These are phyloP conservation scores for Ceratobasidium sp. DNA, from an alignment of 1,284 basidiomycete genomes.

Conservation along the genomic window DNA sequence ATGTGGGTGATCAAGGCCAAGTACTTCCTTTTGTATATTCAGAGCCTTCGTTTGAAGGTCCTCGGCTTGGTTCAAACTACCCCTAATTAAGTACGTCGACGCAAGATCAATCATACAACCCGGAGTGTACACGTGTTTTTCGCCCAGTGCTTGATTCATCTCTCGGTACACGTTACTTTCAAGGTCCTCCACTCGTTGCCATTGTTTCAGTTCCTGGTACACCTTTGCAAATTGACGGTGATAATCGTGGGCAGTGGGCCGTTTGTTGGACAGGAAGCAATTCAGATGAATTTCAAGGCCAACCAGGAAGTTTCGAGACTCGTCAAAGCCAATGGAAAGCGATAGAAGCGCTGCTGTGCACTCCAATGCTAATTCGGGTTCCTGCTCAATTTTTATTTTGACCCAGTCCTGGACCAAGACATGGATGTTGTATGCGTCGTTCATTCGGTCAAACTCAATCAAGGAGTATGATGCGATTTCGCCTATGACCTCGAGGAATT, in stretches of 20 bases:
- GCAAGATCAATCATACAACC: not conserved
- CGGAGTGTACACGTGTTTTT: too few species aligned
- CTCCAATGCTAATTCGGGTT: not conserved
- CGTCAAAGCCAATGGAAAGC: not conserved
- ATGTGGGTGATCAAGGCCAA: too few species aligned
- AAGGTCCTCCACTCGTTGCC: too few species aligned
- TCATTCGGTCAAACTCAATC: not conserved
- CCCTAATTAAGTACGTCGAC: not conserved
- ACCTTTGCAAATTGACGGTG: too few species aligned
- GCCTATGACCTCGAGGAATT: not conserved
- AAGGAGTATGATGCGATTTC: conserved; percentile 1
- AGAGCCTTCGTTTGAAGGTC: not conserved
- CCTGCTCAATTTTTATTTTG: not conserved
- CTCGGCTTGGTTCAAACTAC: not conserved
- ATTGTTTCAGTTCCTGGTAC: too few species aligned
- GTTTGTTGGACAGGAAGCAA: not conserved
- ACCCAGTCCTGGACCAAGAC: conserved; percentile 17
- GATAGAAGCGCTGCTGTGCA: not conserved
- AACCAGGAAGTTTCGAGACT: not conserved
- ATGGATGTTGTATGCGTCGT: not conserved
- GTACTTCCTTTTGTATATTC: not conserved
- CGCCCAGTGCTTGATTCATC: too few species aligned
- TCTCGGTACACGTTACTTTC: too few species aligned
- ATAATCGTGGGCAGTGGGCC: too few species aligned
- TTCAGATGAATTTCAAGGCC: not conserved